These are phyloP conservation scores for Pyrenophora teres DNA, from an alignment of 2,329 filamentous ascomycete genomes.

Conservation along the genomic window DNA sequence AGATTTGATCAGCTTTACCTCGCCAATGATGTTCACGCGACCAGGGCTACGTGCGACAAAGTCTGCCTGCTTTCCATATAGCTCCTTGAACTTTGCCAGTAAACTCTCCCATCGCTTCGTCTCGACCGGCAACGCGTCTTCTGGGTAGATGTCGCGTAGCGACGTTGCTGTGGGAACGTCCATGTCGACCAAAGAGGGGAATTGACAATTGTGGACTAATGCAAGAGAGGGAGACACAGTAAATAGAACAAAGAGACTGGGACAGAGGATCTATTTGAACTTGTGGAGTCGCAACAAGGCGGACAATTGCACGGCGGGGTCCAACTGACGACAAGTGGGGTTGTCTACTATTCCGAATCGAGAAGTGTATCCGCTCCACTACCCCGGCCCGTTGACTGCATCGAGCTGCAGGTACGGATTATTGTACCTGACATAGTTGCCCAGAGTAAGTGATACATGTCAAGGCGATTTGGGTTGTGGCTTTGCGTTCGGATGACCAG, in stretches of 20 bases:
- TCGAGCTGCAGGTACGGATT: conserved; percentile 24
- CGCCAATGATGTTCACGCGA: conserved; percentile 96
- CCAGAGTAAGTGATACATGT: neutral
- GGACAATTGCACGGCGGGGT: conserved; percentile 26
- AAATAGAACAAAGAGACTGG: conserved; percentile 1
- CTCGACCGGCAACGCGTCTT: conserved; percentile 70
- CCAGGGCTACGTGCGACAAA: conserved; percentile 91
- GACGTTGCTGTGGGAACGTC: conserved; percentile 75
- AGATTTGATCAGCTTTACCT: conserved; percentile 51
- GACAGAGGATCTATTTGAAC: conserved; percentile 14
- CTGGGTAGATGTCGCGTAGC: conserved; percentile 81
- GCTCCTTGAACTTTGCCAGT: conserved; percentile 69
- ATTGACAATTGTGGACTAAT: neutral
- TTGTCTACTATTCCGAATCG: conserved; percentile 25
- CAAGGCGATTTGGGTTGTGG: too few species aligned
- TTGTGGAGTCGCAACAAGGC: conserved; percentile 26
- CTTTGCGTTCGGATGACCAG: too few species aligned
- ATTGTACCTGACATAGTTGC: conserved; percentile 2
- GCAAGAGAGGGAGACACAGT: conserved; percentile 3
- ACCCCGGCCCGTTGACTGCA: conserved; percentile 17
- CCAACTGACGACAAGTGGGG: conserved; percentile 27
- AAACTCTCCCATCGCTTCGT: conserved; percentile 76
- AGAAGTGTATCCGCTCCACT: conserved; percentile 25
- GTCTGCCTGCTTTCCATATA: conserved; percentile 71
- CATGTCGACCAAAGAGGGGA: conserved; percentile 25